Percentiles rank a stretch among this genome's conserved stretches.
Evolutionary conservation across 2,329 filamentous ascomycete genomes (phyloP).

Genomic region (Didymellaceae sp.): DNA sequence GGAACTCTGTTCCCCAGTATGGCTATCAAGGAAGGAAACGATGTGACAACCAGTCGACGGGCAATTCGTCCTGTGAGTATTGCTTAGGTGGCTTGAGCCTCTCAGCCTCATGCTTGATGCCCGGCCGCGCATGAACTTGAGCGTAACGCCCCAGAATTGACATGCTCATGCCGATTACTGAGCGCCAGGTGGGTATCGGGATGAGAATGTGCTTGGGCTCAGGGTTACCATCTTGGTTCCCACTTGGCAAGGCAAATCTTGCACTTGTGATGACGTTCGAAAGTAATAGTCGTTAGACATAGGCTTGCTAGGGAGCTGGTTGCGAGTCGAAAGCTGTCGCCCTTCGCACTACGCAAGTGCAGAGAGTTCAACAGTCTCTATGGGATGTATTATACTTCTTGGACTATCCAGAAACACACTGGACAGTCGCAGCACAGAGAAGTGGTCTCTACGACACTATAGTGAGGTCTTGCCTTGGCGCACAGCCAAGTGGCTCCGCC

Average conservation of each 20-base stretch:
- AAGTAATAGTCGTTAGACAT: neutral
- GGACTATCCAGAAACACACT: too few species aligned
- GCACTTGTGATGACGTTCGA: neutral
- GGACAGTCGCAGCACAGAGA: neutral
- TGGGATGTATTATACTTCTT: too few species aligned
- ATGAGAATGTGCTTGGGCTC: constrained; percentile 1
- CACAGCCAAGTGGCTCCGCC: constrained; percentile 3
- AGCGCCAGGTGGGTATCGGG: neutral
- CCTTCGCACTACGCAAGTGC: too few species aligned
- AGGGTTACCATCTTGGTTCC: neutral
- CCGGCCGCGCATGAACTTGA: neutral
- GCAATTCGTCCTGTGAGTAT: neutral
- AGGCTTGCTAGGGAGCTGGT: too few species aligned
- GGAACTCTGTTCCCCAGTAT: neutral
- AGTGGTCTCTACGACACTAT: too few species aligned
- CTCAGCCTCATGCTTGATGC: constrained; percentile 5
- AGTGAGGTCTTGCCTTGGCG: neutral
- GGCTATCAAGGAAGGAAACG: neutral
- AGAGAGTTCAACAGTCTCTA: too few species aligned
- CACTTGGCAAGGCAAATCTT: neutral
- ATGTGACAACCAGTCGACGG: neutral
- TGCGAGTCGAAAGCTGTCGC: too few species aligned
- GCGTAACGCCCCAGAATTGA: neutral
- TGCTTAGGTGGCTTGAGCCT: neutral
- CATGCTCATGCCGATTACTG: neutral